phyloP scores from a whole-genome alignment of 805 yeast species.

The Saturnispora bothae region DNA sequence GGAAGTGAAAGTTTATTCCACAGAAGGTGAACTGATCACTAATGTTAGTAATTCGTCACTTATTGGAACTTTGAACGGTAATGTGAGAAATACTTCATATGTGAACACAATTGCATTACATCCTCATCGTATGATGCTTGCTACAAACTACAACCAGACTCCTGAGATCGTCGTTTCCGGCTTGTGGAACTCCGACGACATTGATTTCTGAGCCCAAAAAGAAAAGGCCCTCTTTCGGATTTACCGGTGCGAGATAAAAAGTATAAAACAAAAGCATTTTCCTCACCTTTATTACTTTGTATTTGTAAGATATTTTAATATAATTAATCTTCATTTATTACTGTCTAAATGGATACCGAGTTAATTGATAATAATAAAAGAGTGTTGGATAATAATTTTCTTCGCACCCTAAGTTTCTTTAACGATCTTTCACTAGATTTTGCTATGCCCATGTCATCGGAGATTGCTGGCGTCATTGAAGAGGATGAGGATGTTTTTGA shows the following conservation, averaged over 20 bases:
- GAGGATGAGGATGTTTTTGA: conserved; percentile 20
- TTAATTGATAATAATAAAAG: conserved; percentile 4
- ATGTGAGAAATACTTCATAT: conserved; percentile 39
- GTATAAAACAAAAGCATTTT: not conserved
- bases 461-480: conserved; percentile 31
- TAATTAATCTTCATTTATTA: too few species aligned
- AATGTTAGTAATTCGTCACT: conserved; percentile 33
- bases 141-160: conserved; percentile 74
- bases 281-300: too few species aligned
- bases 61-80: conserved; percentile 34
- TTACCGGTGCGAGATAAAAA: conserved; percentile 1
- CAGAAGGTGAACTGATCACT: conserved; percentile 65
- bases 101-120: conserved; percentile 67
- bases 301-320: too few species aligned
- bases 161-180: conserved; percentile 55
- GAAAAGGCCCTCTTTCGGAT: conserved; percentile 1
- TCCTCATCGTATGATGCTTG: conserved; percentile 91
- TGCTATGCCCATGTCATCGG: conserved; percentile 31
- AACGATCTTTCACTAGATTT: conserved; percentile 4
- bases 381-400: conserved; percentile 3
- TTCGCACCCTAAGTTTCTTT: conserved; percentile 5
- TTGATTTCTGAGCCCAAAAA: not conserved
- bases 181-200: conserved; percentile 29
- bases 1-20: conserved; percentile 71
- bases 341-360: conserved; percentile 3